phyloP scores from a whole-genome alignment of 2,329 filamentous ascomycete genomes.

The Podosphaera fusca region DNA sequence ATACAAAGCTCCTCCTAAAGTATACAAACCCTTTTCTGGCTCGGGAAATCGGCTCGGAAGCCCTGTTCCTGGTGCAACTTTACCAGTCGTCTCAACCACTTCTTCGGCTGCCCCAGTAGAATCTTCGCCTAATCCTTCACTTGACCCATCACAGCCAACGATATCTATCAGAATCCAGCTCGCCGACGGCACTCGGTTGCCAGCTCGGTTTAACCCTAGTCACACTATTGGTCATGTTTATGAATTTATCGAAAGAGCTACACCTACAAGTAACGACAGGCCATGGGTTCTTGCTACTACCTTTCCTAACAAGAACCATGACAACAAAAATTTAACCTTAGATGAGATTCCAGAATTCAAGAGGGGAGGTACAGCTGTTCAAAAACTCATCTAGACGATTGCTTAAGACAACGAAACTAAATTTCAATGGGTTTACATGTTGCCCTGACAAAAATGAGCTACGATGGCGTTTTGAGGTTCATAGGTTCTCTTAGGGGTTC shows the following conservation, averaged over 20 bases:
- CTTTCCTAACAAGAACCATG: conserved; percentile 62
- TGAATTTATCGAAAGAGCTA: conserved; percentile 44
- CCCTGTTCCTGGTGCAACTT: conserved; percentile 40
- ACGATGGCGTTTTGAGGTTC: background rate
- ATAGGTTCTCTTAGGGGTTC: background rate
- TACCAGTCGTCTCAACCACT: conserved; percentile 17
- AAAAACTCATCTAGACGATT: conserved; percentile 20
- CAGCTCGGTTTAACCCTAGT: conserved; percentile 61
- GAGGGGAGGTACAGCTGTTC: conserved; percentile 39
- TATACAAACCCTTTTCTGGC: conserved; percentile 54
- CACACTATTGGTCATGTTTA: conserved; percentile 63
- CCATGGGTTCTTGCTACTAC: conserved; percentile 58
- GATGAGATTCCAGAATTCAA: conserved; percentile 42
- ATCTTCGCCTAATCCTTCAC: conserved; percentile 19
- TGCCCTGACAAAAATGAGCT: background rate
- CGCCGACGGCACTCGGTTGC: conserved; percentile 51
- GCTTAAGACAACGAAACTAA: background rate
- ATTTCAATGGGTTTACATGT: background rate
- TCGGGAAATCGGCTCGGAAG: conserved; percentile 53
- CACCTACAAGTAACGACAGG: conserved; percentile 30
- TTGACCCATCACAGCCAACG: conserved; percentile 44
- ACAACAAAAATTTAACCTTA: conserved; percentile 35
- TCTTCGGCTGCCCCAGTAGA: conserved; percentile 15
- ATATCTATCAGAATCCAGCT: conserved; percentile 55
- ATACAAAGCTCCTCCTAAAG: conserved; percentile 48